Evolutionary conservation across 75 land plant genomes (phyloP).

Genomic region (Ceratopteris richardii): DNA sequence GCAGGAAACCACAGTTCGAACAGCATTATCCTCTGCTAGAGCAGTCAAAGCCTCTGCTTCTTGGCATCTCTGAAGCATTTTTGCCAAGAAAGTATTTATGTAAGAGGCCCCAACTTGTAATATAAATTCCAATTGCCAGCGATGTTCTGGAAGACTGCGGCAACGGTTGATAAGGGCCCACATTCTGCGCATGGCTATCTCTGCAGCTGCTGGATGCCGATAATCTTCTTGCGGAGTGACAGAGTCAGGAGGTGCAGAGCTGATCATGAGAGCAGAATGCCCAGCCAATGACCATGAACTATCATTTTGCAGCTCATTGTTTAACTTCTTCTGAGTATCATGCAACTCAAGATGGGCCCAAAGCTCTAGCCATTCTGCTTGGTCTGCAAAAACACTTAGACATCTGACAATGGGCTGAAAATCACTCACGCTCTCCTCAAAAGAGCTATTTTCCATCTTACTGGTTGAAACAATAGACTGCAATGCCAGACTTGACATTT

Average conservation of each 20-base stretch:
- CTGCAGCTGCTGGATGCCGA: slow-evolving; percentile 57
- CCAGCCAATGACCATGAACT: slow-evolving; percentile 44
- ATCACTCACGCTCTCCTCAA: slow-evolving; percentile 13
- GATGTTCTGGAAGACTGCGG: slow-evolving; percentile 48
- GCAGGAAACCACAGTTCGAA: slow-evolving; percentile 55
- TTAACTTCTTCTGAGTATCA: slow-evolving; percentile 56
- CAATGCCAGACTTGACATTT: slow-evolving; percentile 44
- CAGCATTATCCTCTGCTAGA: slow-evolving; percentile 66
- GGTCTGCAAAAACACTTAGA: slow-evolving; percentile 69
- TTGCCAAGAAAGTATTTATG: slow-evolving; percentile 40
- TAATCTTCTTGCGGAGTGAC: slow-evolving; percentile 35
- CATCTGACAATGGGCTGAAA: slow-evolving; percentile 27
- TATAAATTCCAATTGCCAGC: slow-evolving; percentile 47
- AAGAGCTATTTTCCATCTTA: slow-evolving; percentile 36
- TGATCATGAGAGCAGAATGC: slow-evolving; percentile 2
- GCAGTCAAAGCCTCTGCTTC: slow-evolving; percentile 92
- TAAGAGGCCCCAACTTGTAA: slow-evolving; percentile 43
- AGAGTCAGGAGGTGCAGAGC: slow-evolving; percentile 10
- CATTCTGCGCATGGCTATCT: slow-evolving; percentile 31
- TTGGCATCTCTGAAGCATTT: slow-evolving; percentile 64
- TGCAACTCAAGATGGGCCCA: slow-evolving; percentile 78
- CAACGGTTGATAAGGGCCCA: slow-evolving; percentile 63
- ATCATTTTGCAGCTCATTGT: slow-evolving; percentile 39
- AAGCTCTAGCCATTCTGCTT: slow-evolving; percentile 84
- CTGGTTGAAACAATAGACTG: slow-evolving; percentile 37